A percentile compares a stretch with the other conserved stretches of the same genome.
phyloP scores from a whole-genome alignment of 441 rosid genomes.

The Gossypium trilobum region DNA sequence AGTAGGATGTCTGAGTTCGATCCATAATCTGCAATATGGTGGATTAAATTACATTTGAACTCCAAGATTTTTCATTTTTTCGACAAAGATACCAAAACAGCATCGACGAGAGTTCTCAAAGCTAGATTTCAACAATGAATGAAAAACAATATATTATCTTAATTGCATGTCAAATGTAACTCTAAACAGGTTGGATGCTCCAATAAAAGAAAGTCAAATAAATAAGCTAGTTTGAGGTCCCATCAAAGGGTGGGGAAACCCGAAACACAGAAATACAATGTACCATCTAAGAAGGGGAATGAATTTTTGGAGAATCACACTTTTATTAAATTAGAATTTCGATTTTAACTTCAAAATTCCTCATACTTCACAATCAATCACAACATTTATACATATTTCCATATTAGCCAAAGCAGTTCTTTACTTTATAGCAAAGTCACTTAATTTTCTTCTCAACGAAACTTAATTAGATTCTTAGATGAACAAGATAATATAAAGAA shows the following conservation, averaged over 20 bases:
- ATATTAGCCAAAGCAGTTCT: slow-evolving; percentile 1
- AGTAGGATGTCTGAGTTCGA: neutral
- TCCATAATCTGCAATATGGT: neutral
- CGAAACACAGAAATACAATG: neutral
- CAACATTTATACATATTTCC: neutral
- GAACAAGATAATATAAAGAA: neutral
- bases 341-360: neutral
- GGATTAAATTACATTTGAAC: neutral
- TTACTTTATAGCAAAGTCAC: neutral
- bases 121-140: neutral
- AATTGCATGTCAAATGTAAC: neutral
- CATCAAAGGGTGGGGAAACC: neutral
- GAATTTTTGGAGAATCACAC: neutral
- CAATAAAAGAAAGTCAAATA: neutral
- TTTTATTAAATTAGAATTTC: neutral
- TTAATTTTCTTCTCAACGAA: neutral
- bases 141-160: neutral
- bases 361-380: slow-evolving; percentile 11
- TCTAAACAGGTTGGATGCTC: neutral
- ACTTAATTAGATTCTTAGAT: slow-evolving; percentile 3
- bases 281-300: neutral
- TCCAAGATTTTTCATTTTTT: neutral
- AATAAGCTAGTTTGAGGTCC: neutral
- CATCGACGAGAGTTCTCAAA: neutral
- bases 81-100: neutral